Evolutionary conservation across 1,284 basidiomycete genomes (phyloP).

Genomic region (Trametes hirsuta): DNA sequence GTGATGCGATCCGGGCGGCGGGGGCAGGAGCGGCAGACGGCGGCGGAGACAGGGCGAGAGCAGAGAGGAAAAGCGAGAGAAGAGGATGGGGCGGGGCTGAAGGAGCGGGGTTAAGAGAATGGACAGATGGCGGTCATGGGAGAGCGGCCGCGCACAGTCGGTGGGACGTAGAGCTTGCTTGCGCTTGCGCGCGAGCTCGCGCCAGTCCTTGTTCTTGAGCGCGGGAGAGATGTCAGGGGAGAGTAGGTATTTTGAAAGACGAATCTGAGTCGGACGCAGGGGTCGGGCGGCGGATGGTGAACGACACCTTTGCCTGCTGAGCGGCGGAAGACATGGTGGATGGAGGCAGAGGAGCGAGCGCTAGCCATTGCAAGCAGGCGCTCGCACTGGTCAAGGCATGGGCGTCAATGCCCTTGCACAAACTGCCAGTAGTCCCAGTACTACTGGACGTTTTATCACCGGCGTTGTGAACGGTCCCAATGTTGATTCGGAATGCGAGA

Average conservation of each 20-base stretch:
- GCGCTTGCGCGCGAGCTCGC: constrained; percentile 69
- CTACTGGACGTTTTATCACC: no score
- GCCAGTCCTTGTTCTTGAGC: constrained; percentile 87
- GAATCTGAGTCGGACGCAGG: constrained; percentile 65
- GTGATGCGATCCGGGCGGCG: not conserved
- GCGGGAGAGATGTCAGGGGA: constrained; percentile 66
- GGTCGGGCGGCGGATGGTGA: constrained; percentile 72
- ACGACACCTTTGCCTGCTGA: constrained; percentile 55
- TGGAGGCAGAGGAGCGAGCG: not conserved
- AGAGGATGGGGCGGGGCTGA: not conserved
- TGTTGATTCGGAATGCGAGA: no score
- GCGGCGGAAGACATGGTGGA: constrained; percentile 27
- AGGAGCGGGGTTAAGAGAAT: no score
- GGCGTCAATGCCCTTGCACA: not conserved
- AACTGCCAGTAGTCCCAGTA: no score
- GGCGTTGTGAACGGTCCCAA: no score
- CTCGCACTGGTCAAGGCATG: not conserved
- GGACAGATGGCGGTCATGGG: no score
- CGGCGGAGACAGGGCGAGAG: not conserved
- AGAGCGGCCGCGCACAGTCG: no score
- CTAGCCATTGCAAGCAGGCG: no score
- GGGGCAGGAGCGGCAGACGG: not conserved
- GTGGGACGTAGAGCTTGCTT: constrained; percentile 56
- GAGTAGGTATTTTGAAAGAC: constrained; percentile 58
- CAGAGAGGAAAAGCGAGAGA: not conserved